Conservation (phyloP, 73 alveolate species). For the Effrenium voratum region DNA sequence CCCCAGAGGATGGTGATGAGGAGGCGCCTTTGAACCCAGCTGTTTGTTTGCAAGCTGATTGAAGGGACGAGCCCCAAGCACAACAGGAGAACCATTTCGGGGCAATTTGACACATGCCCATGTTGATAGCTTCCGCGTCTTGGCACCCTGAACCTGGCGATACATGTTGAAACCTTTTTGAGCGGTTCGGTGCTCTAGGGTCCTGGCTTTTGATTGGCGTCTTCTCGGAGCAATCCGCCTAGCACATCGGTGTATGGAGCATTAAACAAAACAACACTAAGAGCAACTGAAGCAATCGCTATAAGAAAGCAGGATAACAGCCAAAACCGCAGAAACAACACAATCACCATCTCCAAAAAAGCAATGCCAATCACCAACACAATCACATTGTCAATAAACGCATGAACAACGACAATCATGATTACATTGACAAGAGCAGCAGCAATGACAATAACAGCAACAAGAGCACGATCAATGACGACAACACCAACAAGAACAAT, state of each 20-base stretch:
- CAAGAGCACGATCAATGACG: background rate
- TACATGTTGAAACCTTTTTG: background rate
- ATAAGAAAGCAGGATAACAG: background rate
- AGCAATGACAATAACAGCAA: background rate
- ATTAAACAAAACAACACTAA: background rate
- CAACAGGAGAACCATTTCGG: background rate
- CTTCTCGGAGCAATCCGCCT: background rate
- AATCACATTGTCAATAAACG: background rate
- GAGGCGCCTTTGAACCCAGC: background rate
- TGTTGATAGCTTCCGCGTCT: background rate
- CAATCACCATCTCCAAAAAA: background rate
- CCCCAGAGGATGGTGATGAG: conserved; percentile 36
- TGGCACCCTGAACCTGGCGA: background rate
- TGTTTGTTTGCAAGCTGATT: background rate
- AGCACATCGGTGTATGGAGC: background rate
- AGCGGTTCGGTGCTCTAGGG: conserved; percentile 16
- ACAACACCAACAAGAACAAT: too few species aligned
- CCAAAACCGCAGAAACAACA: background rate
- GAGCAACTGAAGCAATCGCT: background rate
- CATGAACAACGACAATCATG: background rate
- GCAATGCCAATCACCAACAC: background rate
- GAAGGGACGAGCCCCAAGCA: background rate
- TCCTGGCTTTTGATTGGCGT: background rate
- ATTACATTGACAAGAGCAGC: background rate
- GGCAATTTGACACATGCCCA: too few species aligned